Evolutionary conservation across 2,329 filamentous ascomycete species (phyloP), one percentile per base, ranked within the genome.

Genomic region (Lojkania enalia): DNA sequence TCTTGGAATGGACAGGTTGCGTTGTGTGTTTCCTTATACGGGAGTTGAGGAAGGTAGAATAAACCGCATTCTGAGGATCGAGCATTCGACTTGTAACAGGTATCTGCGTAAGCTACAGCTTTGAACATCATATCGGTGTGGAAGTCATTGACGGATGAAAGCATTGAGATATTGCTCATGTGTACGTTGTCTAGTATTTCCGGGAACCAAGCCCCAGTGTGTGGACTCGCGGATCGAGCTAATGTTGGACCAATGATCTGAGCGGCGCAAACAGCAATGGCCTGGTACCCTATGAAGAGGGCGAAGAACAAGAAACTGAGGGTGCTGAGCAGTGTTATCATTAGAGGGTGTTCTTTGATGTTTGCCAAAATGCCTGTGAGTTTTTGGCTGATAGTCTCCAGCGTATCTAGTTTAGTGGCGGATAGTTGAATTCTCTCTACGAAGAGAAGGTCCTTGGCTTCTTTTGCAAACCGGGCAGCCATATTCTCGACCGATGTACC

Each of bases 21-120:
- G 15, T 51, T 51, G 30, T 40, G 41, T 6, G 13, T 20, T 25
- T 49, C 42, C 15, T 9, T 13, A 21, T 39, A 39, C 6, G 20
- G 15, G 25, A 49, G 31, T 14, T 32, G 31, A n/a, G 21, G 19
- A 12, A 9, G 9, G 11, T 42, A 38, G 31, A 49, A 49, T n/a
- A 42, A 14, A 3, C 27, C 36, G 23, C 46, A 49, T n/a, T 42
- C 37, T n/a, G 16, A 20, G 3, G 20, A 13, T 6, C 5, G 16
- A 16, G 4, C 13, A 3, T 38, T 23, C 2, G 25, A 15, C 19
- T 37, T 42, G 20, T 45, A 49, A 15, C 42, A 49, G 14, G 23
- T 38, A n/a, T 45, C 41, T 18, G 41, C 41, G 21, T 49, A 49
- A 12, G 41, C 37, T 6, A 45, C 20, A 29, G 46, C 30, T 21